Evolutionary conservation across 1,284 basidiomycete genomes (phyloP).

Genomic region (Ustilago trichophora): DNA sequence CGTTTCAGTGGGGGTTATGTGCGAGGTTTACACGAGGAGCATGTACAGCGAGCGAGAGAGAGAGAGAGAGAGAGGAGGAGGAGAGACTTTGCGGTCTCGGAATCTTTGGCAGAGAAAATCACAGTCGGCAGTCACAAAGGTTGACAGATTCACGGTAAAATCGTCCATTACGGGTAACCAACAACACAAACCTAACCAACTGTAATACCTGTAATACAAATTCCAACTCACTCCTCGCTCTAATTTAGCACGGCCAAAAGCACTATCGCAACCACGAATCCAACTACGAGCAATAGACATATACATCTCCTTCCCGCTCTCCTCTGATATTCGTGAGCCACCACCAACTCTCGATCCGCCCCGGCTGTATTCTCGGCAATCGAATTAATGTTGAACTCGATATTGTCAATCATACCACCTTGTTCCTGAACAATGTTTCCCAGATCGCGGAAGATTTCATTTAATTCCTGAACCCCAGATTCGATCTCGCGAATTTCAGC

Average conservation of each 20-base stretch:
- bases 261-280: conserved; percentile 87
- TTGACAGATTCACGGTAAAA: no score
- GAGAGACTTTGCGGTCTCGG: no score
- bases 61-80: no score
- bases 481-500: conserved; percentile 96
- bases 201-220: no score
- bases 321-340: conserved; percentile 92
- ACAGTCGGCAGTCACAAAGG: no score
- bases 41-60: no score
- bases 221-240: no score
- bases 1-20: no score
- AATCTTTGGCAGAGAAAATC: no score
- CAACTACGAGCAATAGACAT: conserved; percentile 86
- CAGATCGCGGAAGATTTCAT: conserved; percentile 95
- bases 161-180: no score
- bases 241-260: conserved; percentile 74
- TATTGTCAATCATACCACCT: conserved; percentile 94
- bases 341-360: conserved; percentile 86
- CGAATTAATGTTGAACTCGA: conserved; percentile 90
- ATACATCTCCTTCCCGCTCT: conserved; percentile 89
- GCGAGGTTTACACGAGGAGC: no score
- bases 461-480: conserved; percentile 92
- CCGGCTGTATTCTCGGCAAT: conserved; percentile 84
- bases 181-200: no score
- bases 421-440: conserved; percentile 95